phyloP scores from a whole-genome alignment of 192 early-diverging fungal genomes.

The Linnemannia elongata region DNA sequence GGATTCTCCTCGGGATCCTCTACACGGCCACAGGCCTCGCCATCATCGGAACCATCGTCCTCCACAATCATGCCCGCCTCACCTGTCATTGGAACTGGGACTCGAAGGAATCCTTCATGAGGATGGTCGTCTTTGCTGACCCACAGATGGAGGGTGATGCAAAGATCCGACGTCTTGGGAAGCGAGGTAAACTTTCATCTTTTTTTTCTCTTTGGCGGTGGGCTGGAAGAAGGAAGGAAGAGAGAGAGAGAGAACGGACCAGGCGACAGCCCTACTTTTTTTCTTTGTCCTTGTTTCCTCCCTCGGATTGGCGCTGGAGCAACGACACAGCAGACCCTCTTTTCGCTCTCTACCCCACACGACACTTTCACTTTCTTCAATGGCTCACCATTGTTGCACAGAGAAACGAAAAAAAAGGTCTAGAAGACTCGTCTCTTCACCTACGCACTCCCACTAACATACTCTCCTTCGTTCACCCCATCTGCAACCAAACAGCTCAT shows the following conservation, averaged over 20 bases:
- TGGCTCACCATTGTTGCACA: background rate
- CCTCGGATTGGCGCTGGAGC: background rate
- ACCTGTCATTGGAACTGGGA: conserved; percentile 45
- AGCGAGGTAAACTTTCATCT: conserved; percentile 44
- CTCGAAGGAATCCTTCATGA: conserved; percentile 48
- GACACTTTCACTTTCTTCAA: background rate
- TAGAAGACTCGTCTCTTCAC: background rate
- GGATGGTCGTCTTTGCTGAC: conserved; percentile 74
- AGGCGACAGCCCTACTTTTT: background rate
- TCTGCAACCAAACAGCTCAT: conserved; percentile 20
- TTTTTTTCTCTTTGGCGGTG: background rate
- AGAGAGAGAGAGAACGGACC: background rate
- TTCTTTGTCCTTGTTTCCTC: background rate
- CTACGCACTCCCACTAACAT: too few species aligned
- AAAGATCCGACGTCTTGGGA: conserved; percentile 68
- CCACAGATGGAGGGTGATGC: conserved; percentile 79
- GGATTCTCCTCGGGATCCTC: conserved; percentile 9
- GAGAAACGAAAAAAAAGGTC: background rate
- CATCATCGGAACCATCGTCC: conserved; percentile 5
- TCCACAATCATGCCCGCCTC: conserved; percentile 49
- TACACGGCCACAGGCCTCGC: conserved; percentile 14
- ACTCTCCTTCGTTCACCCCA: background rate
- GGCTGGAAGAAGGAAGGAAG: background rate
- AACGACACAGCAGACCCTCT: background rate
- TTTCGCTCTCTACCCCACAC: background rate